Conservation (phyloP, 2,329 filamentous ascomycete genomes). For the Penicillium fuscoglaucum region DNA sequence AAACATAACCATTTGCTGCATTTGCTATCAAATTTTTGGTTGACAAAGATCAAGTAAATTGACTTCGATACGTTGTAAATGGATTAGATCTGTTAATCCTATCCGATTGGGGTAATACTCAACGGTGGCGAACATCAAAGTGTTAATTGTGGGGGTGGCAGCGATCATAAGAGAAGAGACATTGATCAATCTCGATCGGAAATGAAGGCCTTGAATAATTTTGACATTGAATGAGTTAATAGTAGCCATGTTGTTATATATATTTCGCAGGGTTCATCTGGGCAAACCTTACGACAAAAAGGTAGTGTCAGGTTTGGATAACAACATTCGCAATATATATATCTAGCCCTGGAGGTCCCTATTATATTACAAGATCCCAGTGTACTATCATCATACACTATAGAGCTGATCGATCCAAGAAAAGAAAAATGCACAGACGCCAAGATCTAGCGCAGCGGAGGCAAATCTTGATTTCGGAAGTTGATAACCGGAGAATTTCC, state of each 20-base stretch:
- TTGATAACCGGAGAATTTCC: conserved; percentile 5
- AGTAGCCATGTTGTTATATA: background rate
- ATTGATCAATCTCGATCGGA: background rate
- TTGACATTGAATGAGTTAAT: background rate
- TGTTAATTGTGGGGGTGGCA: background rate
- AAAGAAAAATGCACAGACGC: background rate
- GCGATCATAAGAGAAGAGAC: background rate
- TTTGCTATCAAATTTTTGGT: too few species aligned
- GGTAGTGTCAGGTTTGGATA: background rate
- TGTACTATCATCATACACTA: background rate
- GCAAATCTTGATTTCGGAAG: conserved; percentile 13
- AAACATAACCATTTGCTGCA: too few species aligned
- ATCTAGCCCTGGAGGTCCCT: too few species aligned
- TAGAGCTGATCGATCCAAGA: background rate
- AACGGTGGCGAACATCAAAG: background rate
- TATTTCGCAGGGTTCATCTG: background rate
- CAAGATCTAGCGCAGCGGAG: background rate
- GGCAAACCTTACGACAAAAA: too few species aligned
- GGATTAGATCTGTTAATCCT: background rate
- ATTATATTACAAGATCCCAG: background rate
- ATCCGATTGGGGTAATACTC: background rate
- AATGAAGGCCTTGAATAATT: background rate
- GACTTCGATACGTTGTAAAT: background rate
- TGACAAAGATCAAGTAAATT: background rate
- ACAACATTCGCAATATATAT: background rate